Conservation (phyloP, 306 rosid species). For the Sechiopsis laciniata region DNA sequence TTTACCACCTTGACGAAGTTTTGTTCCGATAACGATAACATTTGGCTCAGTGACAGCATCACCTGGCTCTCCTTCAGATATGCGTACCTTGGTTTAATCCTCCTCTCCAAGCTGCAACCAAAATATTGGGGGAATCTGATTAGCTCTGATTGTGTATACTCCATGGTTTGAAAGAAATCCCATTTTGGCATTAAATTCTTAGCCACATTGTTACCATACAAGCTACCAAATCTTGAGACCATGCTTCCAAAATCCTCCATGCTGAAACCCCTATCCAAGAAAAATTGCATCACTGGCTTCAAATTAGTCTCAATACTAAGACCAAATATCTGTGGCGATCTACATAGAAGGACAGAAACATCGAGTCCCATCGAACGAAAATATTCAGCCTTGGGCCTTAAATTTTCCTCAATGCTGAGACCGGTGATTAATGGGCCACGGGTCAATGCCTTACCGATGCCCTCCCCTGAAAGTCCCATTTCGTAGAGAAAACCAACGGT, state of each 20-base stretch:
- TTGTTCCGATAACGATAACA: constrained; percentile 49
- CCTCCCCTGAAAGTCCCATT: constrained; percentile 62
- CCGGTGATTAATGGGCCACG: constrained; percentile 69
- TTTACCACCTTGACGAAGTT: constrained; percentile 43
- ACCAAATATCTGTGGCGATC: constrained; percentile 68
- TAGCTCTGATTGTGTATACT: constrained; percentile 56
- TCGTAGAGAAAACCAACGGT: constrained; percentile 53
- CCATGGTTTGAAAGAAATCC: constrained; percentile 75
- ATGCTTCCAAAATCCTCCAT: constrained; percentile 63
- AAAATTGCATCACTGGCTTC: constrained; percentile 74
- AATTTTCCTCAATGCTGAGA: constrained; percentile 63
- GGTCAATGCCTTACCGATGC: constrained; percentile 69
- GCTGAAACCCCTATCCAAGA: constrained; percentile 66
- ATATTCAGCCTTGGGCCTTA: constrained; percentile 73
- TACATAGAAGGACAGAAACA: constrained; percentile 45
- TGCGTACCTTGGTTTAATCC: constrained; percentile 88
- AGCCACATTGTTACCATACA: constrained; percentile 65
- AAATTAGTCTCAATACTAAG: constrained; percentile 73
- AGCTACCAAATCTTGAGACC: constrained; percentile 70
- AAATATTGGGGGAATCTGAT: constrained; percentile 83
- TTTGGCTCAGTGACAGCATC: constrained; percentile 59
- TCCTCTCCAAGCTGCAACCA: constrained; percentile 66
- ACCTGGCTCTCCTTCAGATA: constrained; percentile 49
- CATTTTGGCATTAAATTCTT: constrained; percentile 68
- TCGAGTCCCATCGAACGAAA: constrained; percentile 71